Evolutionary conservation across 2,329 filamentous ascomycete genomes (phyloP).

Genomic region (Mycosphaerelloides madeirae): DNA sequence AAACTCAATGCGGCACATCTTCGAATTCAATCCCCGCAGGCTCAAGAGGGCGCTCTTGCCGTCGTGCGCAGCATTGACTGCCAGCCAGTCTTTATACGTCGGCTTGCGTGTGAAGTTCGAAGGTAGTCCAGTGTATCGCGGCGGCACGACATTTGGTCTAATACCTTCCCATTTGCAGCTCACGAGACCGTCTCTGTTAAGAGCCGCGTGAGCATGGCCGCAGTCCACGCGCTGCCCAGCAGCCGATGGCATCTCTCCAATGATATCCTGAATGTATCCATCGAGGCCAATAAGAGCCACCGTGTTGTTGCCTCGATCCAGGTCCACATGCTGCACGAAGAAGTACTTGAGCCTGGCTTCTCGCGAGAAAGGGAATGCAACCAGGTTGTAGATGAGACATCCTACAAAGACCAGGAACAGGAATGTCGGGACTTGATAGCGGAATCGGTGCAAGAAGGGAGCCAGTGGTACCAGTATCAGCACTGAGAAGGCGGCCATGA

Average conservation of each 20-base stretch:
- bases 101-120: slow-evolving; percentile 12
- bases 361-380: slow-evolving; percentile 81
- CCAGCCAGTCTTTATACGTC: slow-evolving; percentile 52
- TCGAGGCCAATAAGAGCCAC: slow-evolving; percentile 66
- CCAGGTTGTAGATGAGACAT: slow-evolving; percentile 79
- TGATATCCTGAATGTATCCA: slow-evolving; percentile 62
- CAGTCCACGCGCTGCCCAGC: slow-evolving; percentile 52
- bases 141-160: slow-evolving; percentile 57
- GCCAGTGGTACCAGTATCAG: slow-evolving; percentile 69
- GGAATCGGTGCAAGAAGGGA: slow-evolving; percentile 83
- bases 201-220: slow-evolving; percentile 34
- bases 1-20: slow-evolving; percentile 71
- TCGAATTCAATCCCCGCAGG: slow-evolving; percentile 69
- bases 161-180: slow-evolving; percentile 70
- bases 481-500: slow-evolving; percentile 63
- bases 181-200: slow-evolving; percentile 48
- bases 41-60: slow-evolving; percentile 54
- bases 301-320: slow-evolving; percentile 63
- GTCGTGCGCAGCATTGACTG: slow-evolving; percentile 54
- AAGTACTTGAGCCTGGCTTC: slow-evolving; percentile 78
- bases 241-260: slow-evolving; percentile 66
- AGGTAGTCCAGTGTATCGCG: slow-evolving; percentile 7
- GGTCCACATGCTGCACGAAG: slow-evolving; percentile 76
- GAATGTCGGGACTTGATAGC: slow-evolving; percentile 74
- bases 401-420: slow-evolving; percentile 67